Evolutionary conservation across 129 eudicot genomes (phyloP), one percentile per base, ranked within the genome.

Genomic region (Oenanthe sinensis): DNA sequence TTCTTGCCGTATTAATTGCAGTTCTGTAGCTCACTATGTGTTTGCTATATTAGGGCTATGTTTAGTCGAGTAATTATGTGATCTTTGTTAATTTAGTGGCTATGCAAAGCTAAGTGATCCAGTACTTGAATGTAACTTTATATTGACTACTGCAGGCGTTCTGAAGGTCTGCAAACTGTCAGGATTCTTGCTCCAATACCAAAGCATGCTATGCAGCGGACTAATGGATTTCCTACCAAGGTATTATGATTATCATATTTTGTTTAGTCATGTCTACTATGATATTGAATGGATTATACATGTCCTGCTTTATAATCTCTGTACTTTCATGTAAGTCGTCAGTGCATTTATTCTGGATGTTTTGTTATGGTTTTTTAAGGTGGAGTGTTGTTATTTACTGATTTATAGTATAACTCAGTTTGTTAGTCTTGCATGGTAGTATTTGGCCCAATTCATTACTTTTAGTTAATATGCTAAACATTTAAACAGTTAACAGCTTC

Each of bases 151-250:
- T 48, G 71, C 88, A 95, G 98, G 98, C 90, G 91, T 78, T 89
- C 97, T 33, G 90, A 91, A 77, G 97, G 98, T 84, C 92, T 95
- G 43, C 88, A 88, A 84, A 91, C 98, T 79, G 87, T 81, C 55
- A 86, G 83, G 84, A 92, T 90, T 22, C 97, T 90, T 87, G 97
- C 97, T 83, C 97, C 98, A 73, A 90, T 95, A 80, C 91, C 93
- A 49, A 90, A 81, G 82, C 83, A 87, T 71, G 96, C 92, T 36
- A 90, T 95, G 96, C 88, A 87, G 82, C 84, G 91, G 86, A 91
- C 92, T 80, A 87, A 78, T 75, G 98, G 98, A 79, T 95, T 84
- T 81, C 98, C 98, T 75, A 91, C 98, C 55, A 95, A 90, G 98
- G 97, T 94, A 85, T 19, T 46, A 13, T 74, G 6, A n/a, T 43